Percentiles rank a stretch among this genome's conserved stretches.
Evolutionary conservation across 345 rosid genomes (phyloP).

Genomic region (Geranium rotundifolium): DNA sequence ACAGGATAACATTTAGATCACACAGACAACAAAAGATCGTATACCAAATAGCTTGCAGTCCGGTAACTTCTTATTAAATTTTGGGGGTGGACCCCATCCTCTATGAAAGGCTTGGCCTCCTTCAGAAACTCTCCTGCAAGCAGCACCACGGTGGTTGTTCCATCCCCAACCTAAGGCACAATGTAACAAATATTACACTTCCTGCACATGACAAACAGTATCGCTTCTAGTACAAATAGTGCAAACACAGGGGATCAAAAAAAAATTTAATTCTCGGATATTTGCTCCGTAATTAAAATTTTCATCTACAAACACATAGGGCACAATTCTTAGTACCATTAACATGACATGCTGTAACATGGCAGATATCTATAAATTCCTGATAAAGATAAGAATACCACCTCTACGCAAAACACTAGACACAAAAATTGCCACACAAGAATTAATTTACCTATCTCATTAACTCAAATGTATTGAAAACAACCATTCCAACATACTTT

Average conservation of each 20-base stretch:
- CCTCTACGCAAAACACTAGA: neutral
- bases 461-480: neutral
- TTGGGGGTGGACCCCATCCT: slow-evolving; percentile 96
- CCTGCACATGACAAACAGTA: neutral
- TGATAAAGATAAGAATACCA: neutral
- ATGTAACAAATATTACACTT: neutral
- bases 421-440: neutral
- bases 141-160: slow-evolving; percentile 91
- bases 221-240: too few species aligned
- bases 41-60: slow-evolving; percentile 64
- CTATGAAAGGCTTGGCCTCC: slow-evolving; percentile 96
- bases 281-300: neutral
- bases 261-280: too few species aligned
- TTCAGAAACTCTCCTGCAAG: slow-evolving; percentile 88
- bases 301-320: neutral
- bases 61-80: slow-evolving; percentile 84
- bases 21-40: neutral
- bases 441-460: neutral
- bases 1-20: neutral
- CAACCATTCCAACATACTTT: neutral
- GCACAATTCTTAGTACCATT: neutral
- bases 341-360: neutral
- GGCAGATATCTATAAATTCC: neutral
- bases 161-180: slow-evolving; percentile 78
- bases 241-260: neutral